Conservation (phyloP, 2,329 filamentous ascomycete genomes). For the Sporothrix dimorphospora region DNA sequence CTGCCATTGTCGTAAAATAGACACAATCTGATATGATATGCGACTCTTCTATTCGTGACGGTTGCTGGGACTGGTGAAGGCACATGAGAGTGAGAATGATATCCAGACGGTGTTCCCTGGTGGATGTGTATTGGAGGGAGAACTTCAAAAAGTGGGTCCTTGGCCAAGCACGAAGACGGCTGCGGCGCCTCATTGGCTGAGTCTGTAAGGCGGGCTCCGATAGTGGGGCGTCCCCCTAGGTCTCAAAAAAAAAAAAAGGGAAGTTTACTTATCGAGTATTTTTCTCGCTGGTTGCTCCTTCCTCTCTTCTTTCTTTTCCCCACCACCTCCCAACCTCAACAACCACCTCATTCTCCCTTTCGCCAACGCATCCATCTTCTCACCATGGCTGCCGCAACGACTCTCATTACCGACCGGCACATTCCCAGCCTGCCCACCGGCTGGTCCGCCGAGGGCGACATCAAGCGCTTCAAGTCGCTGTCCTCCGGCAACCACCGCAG, state of each 20-base stretch:
- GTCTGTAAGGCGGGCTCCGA: not conserved
- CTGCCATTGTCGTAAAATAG: conserved; percentile 41
- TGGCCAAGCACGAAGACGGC: not conserved
- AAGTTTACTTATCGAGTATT: not conserved
- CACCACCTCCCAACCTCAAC: not conserved
- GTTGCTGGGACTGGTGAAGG: not conserved
- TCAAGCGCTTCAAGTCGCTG: conserved; percentile 79
- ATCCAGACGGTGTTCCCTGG: not conserved
- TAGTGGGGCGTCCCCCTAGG: conserved; percentile 22
- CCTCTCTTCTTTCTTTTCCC: not conserved
- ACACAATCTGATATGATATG: not conserved
- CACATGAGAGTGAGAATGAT: not conserved
- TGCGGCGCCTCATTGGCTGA: not conserved
- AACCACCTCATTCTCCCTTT: conserved; percentile 25
- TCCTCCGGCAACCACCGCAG: conserved; percentile 79
- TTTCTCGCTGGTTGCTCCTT: conserved; percentile 3
- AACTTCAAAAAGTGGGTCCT: conserved; percentile 2
- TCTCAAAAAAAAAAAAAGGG: conserved; percentile 10
- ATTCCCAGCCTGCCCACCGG: conserved; percentile 77
- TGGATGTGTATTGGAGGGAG: not conserved
- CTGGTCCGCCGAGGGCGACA: conserved; percentile 89
- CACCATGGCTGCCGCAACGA: conserved; percentile 64
- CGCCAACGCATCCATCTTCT: conserved; percentile 19
- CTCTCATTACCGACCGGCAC: conserved; percentile 64
- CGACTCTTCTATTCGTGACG: not conserved